Percentiles rank a stretch among this genome's conserved stretches.
These are phyloP conservation scores for Talaromyces verruculosus DNA, from an alignment of 2,329 filamentous ascomycete species.

Conservation along the genomic window DNA sequence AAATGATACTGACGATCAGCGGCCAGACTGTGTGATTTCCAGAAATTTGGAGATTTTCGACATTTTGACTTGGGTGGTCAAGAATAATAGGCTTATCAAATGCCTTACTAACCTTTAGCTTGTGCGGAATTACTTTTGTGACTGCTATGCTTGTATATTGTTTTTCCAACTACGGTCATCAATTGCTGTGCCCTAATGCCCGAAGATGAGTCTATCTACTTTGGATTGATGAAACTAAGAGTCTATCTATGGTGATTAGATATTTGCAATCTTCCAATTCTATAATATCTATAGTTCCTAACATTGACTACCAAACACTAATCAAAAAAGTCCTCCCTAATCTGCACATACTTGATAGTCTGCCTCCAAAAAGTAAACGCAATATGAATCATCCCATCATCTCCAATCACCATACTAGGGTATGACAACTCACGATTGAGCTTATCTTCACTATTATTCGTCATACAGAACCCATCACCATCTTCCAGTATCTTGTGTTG, in stretches of 20 bases:
- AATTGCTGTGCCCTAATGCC: neutral
- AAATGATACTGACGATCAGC: neutral
- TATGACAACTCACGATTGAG: conserved; percentile 49
- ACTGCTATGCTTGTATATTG: neutral
- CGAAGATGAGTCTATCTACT: neutral
- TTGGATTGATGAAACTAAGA: neutral
- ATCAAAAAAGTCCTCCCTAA: conserved; percentile 25
- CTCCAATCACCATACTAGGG: conserved; percentile 42
- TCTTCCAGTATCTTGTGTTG: conserved; percentile 43
- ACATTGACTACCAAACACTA: neutral
- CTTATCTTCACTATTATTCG: conserved; percentile 46
- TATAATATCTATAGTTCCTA: too few relatives aligned
- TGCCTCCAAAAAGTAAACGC: conserved; percentile 48
- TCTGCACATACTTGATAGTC: conserved; percentile 43
- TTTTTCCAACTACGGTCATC: neutral
- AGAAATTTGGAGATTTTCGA: neutral
- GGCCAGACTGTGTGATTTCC: neutral
- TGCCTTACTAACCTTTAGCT: neutral
- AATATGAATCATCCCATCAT: conserved; percentile 35
- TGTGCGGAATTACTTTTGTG: neutral
- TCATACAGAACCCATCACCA: conserved; percentile 49
- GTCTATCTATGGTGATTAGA: too few relatives aligned
- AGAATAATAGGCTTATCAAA: neutral
- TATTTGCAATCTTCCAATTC: too few relatives aligned
- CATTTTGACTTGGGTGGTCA: neutral